Evolutionary conservation across 495 filamentous ascomycete species (phyloP).

Genomic region (Amniculicola lignicola): DNA sequence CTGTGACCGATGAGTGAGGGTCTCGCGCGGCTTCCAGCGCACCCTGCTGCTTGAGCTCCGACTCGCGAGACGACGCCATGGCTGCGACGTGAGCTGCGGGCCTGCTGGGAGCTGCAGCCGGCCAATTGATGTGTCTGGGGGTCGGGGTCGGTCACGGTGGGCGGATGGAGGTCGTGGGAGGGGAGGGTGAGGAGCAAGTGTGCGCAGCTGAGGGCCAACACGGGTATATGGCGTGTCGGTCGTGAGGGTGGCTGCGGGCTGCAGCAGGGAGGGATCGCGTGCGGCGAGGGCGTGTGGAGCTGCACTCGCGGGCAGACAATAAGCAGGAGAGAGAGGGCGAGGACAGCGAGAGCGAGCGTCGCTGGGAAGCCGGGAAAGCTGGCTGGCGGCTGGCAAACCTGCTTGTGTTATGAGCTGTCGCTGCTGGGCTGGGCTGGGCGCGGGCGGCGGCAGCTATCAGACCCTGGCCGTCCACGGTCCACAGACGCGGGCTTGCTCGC

Average conservation of each 20-base stretch:
- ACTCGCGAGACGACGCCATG: slow-evolving; percentile 22
- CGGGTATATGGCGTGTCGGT: too few relatives aligned
- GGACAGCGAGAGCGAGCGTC: neutral
- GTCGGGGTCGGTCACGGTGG: too few relatives aligned
- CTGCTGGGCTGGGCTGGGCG: neutral
- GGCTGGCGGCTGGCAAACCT: slow-evolving; percentile 1
- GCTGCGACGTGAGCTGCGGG: neutral
- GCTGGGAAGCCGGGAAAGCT: neutral
- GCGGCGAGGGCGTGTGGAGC: neutral
- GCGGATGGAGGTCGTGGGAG: too few relatives aligned
- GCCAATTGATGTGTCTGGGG: neutral
- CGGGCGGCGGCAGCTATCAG: neutral
- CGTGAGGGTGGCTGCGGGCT: too few relatives aligned
- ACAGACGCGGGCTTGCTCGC: too few relatives aligned
- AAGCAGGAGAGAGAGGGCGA: neutral
- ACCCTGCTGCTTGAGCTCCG: slow-evolving; percentile 77
- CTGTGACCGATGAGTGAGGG: slow-evolving; percentile 62
- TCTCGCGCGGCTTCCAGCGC: slow-evolving; percentile 68
- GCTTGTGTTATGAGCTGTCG: neutral
- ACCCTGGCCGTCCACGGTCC: too few relatives aligned
- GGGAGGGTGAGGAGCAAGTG: too few relatives aligned
- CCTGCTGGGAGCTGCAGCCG: neutral
- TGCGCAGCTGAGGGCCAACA: too few relatives aligned
- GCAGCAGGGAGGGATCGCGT: neutral
- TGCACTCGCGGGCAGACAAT: neutral